Conservation (phyloP, 1,284 basidiomycete genomes). For the Apiotrichum akiyoshidainum region DNA sequence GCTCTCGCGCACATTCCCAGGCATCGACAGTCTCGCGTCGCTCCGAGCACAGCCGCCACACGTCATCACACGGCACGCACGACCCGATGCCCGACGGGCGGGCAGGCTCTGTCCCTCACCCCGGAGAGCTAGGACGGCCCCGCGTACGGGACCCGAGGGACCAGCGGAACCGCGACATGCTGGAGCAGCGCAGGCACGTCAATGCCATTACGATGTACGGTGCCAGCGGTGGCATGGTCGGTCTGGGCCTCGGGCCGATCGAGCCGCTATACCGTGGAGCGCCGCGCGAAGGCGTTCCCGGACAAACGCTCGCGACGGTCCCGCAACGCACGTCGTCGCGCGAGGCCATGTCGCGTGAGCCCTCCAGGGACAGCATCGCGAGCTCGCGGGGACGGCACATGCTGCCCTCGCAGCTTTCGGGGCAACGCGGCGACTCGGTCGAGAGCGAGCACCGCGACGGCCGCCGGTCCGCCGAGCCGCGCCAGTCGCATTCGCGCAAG, state of each 20-base stretch:
- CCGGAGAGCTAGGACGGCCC: background rate
- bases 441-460: no score
- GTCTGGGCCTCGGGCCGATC: constrained; percentile 2
- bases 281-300: background rate
- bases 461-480: no score
- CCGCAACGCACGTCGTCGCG: constrained; percentile 1
- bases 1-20: background rate
- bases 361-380: background rate
- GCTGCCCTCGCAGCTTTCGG: background rate
- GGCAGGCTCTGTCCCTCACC: background rate
- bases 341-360: background rate
- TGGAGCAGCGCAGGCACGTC: background rate
- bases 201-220: background rate
- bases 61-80: background rate
- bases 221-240: background rate
- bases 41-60: background rate
- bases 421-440: background rate
- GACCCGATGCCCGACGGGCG: background rate
- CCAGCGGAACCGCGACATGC: background rate
- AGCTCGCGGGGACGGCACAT: no score
- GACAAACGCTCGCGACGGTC: background rate
- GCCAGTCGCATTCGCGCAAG: no score
- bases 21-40: background rate
- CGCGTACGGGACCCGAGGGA: background rate
- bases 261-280: background rate